Evolutionary conservation across 331 rosid genomes (phyloP).

Genomic region (Phaseolus coccineus): DNA sequence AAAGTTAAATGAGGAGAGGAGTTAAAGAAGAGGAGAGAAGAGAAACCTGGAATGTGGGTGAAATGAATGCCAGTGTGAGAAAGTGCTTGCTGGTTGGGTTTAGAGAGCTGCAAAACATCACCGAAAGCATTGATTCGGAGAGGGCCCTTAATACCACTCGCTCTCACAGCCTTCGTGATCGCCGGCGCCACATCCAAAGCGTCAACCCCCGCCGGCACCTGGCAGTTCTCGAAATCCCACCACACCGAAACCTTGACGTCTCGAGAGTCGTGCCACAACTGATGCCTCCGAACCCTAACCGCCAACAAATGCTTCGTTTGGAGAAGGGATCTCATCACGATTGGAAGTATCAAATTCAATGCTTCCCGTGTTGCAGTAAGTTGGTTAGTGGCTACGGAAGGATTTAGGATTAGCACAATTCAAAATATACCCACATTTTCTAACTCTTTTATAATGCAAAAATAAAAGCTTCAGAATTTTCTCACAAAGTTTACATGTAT

Average conservation of each 20-base stretch:
- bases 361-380: no score
- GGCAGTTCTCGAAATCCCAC: conserved; percentile 95
- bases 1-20: no score
- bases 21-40: no score
- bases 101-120: conserved; percentile 64
- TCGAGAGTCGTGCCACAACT: conserved; percentile 49
- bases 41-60: conserved; percentile 66
- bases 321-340: neutral
- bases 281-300: neutral
- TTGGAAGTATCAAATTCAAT: neutral
- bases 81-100: conserved; percentile 66
- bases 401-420: neutral
- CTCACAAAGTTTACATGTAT: no score
- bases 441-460: no score
- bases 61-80: conserved; percentile 68
- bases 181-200: conserved; percentile 46
- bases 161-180: conserved; percentile 62
- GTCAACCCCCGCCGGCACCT: conserved; percentile 50
- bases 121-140: conserved; percentile 72
- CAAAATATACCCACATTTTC: no score
- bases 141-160: conserved; percentile 75
- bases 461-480: no score
- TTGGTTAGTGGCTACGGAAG: neutral
- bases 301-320: neutral
- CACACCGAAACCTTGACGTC: conserved; percentile 72